Evolutionary conservation across 345 rosid species (phyloP).

Genomic region (Boechera stricta): DNA sequence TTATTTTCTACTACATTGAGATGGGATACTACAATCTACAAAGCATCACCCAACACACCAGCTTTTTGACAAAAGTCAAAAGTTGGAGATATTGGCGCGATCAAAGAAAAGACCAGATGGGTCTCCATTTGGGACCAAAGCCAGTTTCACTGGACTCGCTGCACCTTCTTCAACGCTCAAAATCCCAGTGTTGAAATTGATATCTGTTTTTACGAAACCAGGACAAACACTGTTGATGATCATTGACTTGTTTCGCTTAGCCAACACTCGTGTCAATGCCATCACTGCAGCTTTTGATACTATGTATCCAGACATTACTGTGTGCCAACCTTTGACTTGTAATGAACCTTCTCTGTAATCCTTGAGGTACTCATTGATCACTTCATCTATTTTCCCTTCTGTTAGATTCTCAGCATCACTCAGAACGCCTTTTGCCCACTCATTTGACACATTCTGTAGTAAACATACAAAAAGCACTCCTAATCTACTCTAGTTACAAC

Average conservation of each 20-base stretch:
- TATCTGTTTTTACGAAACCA: constrained; percentile 57
- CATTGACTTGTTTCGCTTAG: constrained; percentile 47
- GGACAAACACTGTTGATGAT: constrained; percentile 60
- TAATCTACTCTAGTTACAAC: too few species aligned
- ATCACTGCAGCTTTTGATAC: constrained; percentile 56
- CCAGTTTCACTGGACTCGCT: constrained; percentile 47
- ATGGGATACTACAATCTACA: background rate
- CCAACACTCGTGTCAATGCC: constrained; percentile 54
- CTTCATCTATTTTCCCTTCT: constrained; percentile 53
- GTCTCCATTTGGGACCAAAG: constrained; percentile 49
- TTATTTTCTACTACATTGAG: background rate
- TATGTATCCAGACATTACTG: constrained; percentile 45
- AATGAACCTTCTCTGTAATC: constrained; percentile 51
- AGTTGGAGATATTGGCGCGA: constrained; percentile 43
- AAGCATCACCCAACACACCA: background rate
- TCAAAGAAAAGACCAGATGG: constrained; percentile 57
- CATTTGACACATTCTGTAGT: constrained; percentile 44
- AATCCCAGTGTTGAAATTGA: constrained; percentile 46
- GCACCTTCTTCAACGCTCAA: constrained; percentile 57
- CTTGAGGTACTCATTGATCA: constrained; percentile 47
- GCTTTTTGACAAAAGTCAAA: constrained; percentile 20
- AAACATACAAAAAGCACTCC: too few species aligned
- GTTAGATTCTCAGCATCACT: constrained; percentile 52
- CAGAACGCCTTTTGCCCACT: constrained; percentile 50
- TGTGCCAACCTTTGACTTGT: constrained; percentile 53